phyloP scores from a whole-genome alignment of 2,329 filamentous ascomycete genomes.

The Acarospora socialis region DNA sequence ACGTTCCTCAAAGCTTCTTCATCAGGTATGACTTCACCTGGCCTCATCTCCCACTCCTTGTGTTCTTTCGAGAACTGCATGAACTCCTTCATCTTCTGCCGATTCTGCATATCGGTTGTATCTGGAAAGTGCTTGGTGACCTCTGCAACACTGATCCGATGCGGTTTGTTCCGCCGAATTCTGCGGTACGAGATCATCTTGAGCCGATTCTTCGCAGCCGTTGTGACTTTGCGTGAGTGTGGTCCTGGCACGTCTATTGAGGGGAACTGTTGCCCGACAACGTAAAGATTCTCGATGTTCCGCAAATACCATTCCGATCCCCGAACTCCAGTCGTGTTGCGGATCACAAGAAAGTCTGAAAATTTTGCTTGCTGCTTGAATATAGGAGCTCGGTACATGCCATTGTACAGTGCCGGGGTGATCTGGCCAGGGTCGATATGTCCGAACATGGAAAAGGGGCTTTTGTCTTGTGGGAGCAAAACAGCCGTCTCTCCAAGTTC shows the following conservation, averaged over 20 bases:
- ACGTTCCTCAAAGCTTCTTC: conserved; percentile 67
- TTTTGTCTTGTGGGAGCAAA: conserved; percentile 83
- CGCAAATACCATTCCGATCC: conserved; percentile 71
- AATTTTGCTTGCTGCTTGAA: conserved; percentile 69
- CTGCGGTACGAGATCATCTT: conserved; percentile 92
- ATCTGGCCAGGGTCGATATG: conserved; percentile 83
- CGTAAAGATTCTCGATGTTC: conserved; percentile 79
- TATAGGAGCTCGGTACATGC: conserved; percentile 87
- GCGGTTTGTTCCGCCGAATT: conserved; percentile 58
- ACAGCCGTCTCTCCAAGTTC: conserved; percentile 83
- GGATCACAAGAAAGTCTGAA: conserved; percentile 76
- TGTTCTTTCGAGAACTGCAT: conserved; percentile 77
- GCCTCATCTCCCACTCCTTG: conserved; percentile 70
- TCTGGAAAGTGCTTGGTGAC: conserved; percentile 87
- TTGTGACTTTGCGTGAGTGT: conserved; percentile 88
- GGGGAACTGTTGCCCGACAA: conserved; percentile 86
- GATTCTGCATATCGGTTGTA: conserved; percentile 86
- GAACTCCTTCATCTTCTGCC: conserved; percentile 95
- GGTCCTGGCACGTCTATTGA: conserved; percentile 85
- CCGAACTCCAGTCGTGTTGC: conserved; percentile 64
- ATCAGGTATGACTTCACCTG: conserved; percentile 62
- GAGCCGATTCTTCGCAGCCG: conserved; percentile 89
- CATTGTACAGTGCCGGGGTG: conserved; percentile 81
- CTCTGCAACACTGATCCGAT: conserved; percentile 60
- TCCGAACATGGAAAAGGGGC: conserved; percentile 89